Percentiles rank a stretch among this genome's conserved stretches.
phyloP scores from a whole-genome alignment of 306 rosid genomes.

The Arachis hypogaea region DNA sequence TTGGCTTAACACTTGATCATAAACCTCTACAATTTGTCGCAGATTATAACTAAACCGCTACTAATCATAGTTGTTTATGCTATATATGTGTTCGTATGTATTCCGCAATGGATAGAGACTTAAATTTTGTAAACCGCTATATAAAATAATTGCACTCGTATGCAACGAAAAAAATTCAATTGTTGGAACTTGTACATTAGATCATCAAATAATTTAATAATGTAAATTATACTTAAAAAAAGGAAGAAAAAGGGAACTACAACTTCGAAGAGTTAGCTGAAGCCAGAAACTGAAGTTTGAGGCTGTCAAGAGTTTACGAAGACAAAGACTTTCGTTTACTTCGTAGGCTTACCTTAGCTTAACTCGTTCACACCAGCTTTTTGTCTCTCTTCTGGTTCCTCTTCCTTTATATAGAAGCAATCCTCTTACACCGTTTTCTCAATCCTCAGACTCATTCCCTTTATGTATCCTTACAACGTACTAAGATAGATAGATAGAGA shows the following conservation, averaged over 20 bases:
- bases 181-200: too few relatives aligned
- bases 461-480: not conserved
- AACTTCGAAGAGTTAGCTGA: slow-evolving; percentile 1
- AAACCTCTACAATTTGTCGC: too few relatives aligned
- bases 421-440: not conserved
- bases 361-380: not conserved
- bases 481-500: not conserved
- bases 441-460: not conserved
- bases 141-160: too few relatives aligned
- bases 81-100: too few relatives aligned
- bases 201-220: too few relatives aligned
- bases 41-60: too few relatives aligned
- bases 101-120: too few relatives aligned
- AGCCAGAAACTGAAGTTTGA: not conserved
- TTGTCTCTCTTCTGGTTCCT: not conserved
- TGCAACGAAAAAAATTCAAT: too few relatives aligned
- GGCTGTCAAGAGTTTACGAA: not conserved
- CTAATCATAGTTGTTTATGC: too few relatives aligned
- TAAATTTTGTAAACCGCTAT: too few relatives aligned
- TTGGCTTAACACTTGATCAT: too few relatives aligned
- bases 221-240: not conserved
- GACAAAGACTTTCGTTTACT: slow-evolving; percentile 33
- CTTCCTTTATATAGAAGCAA: slow-evolving; percentile 29
- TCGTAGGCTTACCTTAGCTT: slow-evolving; percentile 13
- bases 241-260: not conserved